Evolutionary conservation across 495 filamentous ascomycete species (phyloP).

Genomic region (Xylaria venustula): DNA sequence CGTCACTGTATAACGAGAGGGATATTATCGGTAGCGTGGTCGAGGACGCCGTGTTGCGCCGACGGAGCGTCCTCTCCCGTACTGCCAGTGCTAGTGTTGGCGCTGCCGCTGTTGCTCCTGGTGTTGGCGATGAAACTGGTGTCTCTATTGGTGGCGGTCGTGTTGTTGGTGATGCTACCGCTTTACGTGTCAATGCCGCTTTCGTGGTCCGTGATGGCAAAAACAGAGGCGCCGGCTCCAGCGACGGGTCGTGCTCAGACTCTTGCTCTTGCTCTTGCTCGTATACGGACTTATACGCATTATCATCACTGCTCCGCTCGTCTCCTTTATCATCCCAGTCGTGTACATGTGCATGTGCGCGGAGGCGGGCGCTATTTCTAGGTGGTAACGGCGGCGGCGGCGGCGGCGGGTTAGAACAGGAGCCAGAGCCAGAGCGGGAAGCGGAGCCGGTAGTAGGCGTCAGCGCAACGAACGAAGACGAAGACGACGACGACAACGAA

Average conservation of each 20-base stretch:
- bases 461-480: not conserved
- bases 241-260: not conserved
- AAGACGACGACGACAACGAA: not conserved
- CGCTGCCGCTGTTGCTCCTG: no score
- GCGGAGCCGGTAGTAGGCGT: not conserved
- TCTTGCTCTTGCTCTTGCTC: not conserved
- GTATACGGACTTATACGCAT: not conserved
- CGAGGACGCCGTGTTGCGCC: not conserved
- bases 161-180: no score
- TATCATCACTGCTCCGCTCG: not conserved
- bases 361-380: not conserved
- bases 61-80: not conserved
- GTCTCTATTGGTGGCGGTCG: no score
- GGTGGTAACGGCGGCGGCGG: conserved; percentile 2
- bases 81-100: not conserved
- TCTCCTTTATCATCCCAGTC: no score
- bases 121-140: no score
- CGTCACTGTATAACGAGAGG: not conserved
- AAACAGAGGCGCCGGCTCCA: conserved; percentile 1
- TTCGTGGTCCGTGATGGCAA: not conserved
- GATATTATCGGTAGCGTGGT: not conserved
- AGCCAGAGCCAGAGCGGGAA: not conserved
- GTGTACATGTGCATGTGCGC: not conserved
- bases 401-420: not conserved
- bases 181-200: not conserved